Percentiles rank a stretch among this genome's conserved stretches.
These are phyloP conservation scores for Globisporangium heterothallicum DNA, from an alignment of 352 stramenopile genomes.

Conservation along the genomic window DNA sequence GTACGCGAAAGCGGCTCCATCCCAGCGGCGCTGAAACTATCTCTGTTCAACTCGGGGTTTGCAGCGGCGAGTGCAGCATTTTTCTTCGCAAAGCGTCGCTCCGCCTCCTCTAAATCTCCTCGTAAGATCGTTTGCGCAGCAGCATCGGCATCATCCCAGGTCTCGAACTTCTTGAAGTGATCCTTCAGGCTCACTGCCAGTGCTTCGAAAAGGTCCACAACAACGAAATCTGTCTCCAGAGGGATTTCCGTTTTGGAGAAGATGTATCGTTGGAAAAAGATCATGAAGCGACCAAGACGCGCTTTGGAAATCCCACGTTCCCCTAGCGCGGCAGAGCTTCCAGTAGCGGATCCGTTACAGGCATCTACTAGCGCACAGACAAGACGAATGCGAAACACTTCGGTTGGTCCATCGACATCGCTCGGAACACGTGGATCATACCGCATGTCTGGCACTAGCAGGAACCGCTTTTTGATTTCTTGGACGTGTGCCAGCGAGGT, in stretches of 20 bases:
- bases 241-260: slow-evolving; percentile 94
- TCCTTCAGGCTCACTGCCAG: slow-evolving; percentile 53
- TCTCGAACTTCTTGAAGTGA: slow-evolving; percentile 61
- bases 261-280: slow-evolving; percentile 95
- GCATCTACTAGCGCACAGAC: slow-evolving; percentile 92
- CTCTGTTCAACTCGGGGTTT: slow-evolving; percentile 3
- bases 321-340: slow-evolving; percentile 29
- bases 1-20: slow-evolving; percentile 27
- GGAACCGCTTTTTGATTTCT: slow-evolving; percentile 57
- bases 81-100: slow-evolving; percentile 60
- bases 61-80: slow-evolving; percentile 23
- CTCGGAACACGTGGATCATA: slow-evolving; percentile 87
- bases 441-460: slow-evolving; percentile 70
- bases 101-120: slow-evolving; percentile 61
- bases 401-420: slow-evolving; percentile 84
- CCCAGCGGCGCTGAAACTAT: slow-evolving; percentile 13
- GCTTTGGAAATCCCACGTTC: slow-evolving; percentile 82
- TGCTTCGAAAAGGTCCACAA: slow-evolving; percentile 79
- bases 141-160: slow-evolving; percentile 71
- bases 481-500: slow-evolving; percentile 21
- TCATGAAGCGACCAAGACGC: slow-evolving; percentile 87
- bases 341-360: slow-evolving; percentile 23
- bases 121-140: slow-evolving; percentile 50
- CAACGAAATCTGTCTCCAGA: slow-evolving; percentile 91
- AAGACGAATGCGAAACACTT: slow-evolving; percentile 93